Conservation (phyloP, 208 protist genomes). For the Trypanosomatidae sp. region DNA sequence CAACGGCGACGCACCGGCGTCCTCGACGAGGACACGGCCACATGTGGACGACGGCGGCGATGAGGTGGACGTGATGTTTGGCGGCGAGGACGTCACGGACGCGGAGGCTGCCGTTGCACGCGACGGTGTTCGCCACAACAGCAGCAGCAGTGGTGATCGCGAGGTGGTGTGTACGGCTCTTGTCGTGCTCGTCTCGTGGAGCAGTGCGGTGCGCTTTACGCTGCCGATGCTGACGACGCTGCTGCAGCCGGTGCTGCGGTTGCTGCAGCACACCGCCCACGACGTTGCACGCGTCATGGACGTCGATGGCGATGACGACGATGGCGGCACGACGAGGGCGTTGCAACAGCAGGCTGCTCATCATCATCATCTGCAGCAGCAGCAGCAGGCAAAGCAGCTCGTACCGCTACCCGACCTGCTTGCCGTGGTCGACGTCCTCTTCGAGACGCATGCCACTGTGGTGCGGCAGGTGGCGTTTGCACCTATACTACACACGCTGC, state of each 20-base stretch:
- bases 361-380: constrained; percentile 1
- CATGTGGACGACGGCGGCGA: not conserved
- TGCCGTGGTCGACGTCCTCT: constrained; percentile 38
- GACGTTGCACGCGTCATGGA: constrained; percentile 4
- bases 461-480: constrained; percentile 34
- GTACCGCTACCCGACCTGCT: constrained; percentile 47
- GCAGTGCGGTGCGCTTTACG: constrained; percentile 43
- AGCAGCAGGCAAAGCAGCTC: not conserved
- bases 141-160: no score
- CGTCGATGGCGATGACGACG: not conserved
- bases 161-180: constrained; percentile 57
- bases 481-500: constrained; percentile 26
- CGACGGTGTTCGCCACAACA: no score
- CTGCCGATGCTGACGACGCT: constrained; percentile 34
- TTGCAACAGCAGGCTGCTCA: no score
- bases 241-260: constrained; percentile 35
- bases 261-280: no score
- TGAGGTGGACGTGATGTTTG: no score
- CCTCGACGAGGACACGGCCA: constrained; percentile 4
- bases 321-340: not conserved
- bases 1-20: not conserved
- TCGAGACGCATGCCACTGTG: constrained; percentile 33
- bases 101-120: no score
- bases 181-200: constrained; percentile 60
- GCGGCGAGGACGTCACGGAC: no score